Conservation (phyloP, 768 basidiomycete genomes). For the Lactarius akahatsu region DNA sequence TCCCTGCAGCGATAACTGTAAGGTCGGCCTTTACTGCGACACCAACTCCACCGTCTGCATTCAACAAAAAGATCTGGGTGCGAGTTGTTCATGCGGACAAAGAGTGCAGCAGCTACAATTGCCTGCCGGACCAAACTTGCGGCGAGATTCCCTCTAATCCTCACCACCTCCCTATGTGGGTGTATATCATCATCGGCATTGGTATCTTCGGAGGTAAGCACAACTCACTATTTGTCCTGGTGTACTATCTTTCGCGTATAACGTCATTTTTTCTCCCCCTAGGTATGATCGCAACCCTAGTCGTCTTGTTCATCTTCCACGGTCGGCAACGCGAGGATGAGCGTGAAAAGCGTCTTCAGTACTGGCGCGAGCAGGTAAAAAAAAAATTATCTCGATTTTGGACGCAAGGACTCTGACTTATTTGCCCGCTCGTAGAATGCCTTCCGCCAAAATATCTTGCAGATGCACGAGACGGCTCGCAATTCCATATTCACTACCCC, state of each 20-base stretch:
- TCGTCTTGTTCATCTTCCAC: constrained; percentile 68
- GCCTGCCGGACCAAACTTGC: constrained; percentile 59
- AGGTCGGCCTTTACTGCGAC: constrained; percentile 74
- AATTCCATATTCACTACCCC: constrained; percentile 55
- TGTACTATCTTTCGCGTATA: too few species aligned
- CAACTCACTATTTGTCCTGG: neutral
- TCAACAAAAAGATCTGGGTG: constrained; percentile 55
- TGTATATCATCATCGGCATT: constrained; percentile 68
- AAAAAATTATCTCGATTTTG: constrained; percentile 2
- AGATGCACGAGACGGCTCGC: constrained; percentile 75
- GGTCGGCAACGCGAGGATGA: constrained; percentile 70
- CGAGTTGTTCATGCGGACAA: constrained; percentile 61
- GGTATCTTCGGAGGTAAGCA: constrained; percentile 69
- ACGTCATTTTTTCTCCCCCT: constrained; percentile 9
- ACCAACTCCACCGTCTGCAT: constrained; percentile 55
- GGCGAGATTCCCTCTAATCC: constrained; percentile 58
- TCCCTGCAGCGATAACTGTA: constrained; percentile 64
- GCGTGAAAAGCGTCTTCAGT: constrained; percentile 80
- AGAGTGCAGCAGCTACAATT: constrained; percentile 75
- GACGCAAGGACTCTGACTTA: neutral
- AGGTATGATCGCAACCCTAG: constrained; percentile 77
- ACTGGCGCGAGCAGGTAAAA: constrained; percentile 82
- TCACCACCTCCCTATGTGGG: constrained; percentile 61
- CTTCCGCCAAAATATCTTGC: constrained; percentile 76
- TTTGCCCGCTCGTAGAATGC: constrained; percentile 49